Percentiles rank a stretch among this genome's conserved stretches.
phyloP scores from a whole-genome alignment of 1,139 yeast genomes.

The Taphrina pruni region DNA sequence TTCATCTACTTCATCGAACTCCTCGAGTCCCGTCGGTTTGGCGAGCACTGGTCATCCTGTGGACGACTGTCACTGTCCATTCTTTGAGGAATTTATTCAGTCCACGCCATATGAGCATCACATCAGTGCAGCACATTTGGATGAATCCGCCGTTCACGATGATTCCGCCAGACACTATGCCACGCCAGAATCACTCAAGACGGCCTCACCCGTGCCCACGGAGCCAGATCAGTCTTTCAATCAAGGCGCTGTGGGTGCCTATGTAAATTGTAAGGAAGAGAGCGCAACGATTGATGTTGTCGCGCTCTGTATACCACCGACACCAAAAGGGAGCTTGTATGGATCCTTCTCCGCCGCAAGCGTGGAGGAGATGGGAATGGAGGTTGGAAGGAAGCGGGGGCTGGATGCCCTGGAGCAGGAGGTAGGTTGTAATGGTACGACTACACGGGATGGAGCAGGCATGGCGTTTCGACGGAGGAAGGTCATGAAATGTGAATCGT shows the following conservation, averaged over 20 bases:
- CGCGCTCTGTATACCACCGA: not conserved
- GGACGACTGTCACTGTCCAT: conserved; percentile 24
- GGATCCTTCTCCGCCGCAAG: conserved; percentile 3
- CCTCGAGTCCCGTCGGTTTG: not conserved
- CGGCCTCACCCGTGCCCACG: conserved; percentile 7
- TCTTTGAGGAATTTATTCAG: conserved; percentile 37
- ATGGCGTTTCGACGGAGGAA: conserved; percentile 9
- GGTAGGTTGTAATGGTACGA: not conserved
- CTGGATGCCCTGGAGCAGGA: not conserved
- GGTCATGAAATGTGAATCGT: not conserved
- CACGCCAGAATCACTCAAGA: conserved; percentile 20
- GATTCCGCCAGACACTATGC: conserved; percentile 4
- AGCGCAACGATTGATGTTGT: not conserved
- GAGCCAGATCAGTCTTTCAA: not conserved
- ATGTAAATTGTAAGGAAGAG: not conserved
- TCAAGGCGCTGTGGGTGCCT: not conserved
- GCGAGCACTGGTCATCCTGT: not conserved
- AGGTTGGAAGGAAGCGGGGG: not conserved
- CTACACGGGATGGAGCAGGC: not conserved
- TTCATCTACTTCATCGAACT: not conserved
- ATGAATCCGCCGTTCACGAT: not conserved
- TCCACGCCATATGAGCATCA: conserved; percentile 16
- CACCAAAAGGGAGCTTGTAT: conserved; percentile 8
- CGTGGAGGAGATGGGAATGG: not conserved
- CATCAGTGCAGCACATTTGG: not conserved